Evolutionary conservation across 73 alveolate genomes (phyloP).

Genomic region (Paramecium sonneborni): DNA sequence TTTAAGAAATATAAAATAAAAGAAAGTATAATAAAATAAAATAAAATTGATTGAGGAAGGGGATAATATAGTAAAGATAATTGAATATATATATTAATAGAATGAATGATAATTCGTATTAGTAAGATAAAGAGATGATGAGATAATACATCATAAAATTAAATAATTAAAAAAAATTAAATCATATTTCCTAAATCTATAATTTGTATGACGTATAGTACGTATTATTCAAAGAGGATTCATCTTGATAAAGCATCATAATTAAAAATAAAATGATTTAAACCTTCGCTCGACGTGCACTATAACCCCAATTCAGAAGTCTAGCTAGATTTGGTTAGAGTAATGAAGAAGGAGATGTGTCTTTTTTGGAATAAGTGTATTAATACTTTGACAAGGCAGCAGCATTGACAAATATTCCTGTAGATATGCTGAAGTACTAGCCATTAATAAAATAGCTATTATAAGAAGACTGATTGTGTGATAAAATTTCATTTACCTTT

Average conservation of each 20-base stretch:
- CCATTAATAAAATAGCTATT: slow-evolving; percentile 6
- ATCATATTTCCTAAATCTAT: slow-evolving; percentile 8
- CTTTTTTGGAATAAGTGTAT: slow-evolving; percentile 75
- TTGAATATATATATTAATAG: background rate
- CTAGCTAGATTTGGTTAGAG: slow-evolving; percentile 13
- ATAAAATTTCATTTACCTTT: slow-evolving; percentile 75
- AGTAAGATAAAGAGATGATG: background rate
- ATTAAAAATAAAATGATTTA: slow-evolving; percentile 34
- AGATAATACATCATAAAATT: background rate
- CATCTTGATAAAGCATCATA: slow-evolving; percentile 27
- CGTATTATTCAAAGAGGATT: background rate
- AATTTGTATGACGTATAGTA: slow-evolving; percentile 9
- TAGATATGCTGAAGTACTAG: slow-evolving; percentile 60
- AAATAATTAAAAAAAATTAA: background rate
- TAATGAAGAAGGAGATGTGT: slow-evolving; percentile 15
- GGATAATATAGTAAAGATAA: background rate
- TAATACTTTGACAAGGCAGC: slow-evolving; percentile 81
- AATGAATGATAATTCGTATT: background rate
- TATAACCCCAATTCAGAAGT: slow-evolving; percentile 16
- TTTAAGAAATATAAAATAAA: no score
- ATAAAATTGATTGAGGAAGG: background rate
- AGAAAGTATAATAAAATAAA: no score
- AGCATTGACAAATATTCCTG: slow-evolving; percentile 69
- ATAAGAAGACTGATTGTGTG: slow-evolving; percentile 65
- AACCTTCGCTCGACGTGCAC: slow-evolving; percentile 24